Evolutionary conservation across 177 flowering plant genomes (phyloP), one percentile per base, ranked within the genome.

Genomic region (Vitis hybrid): DNA sequence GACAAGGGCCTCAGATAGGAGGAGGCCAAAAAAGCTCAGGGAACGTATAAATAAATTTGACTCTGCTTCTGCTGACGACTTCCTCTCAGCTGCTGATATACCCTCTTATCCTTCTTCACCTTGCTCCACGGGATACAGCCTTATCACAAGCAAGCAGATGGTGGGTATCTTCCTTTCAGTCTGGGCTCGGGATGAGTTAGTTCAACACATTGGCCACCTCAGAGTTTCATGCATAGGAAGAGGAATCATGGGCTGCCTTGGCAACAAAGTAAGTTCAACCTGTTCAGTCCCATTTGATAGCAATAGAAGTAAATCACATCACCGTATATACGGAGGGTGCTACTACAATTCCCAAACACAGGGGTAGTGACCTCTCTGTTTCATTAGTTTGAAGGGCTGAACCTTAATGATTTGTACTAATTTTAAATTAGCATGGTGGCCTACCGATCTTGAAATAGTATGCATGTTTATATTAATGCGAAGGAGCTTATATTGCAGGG

Each of bases 211-310:
- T 75, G 91, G 86, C 14, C 97, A 93, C 79, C 89, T 95, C 14
- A 85, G 97, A 73, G 73, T 90, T 21, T 83, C 88, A 30, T 64
- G 80, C 35, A 70, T 91, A 14, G 97, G 99, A 15, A 84, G 92
- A 82, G 99, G 99, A 65, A 88, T 95, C 58, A 86, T 95, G 98
- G 95, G 97, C 15, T 80, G 79, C 79, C 85, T 95, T 5, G 94
- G 99, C 0, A 95, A 95, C 77, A 95, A 95, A 92, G 98, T 94
- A 46, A 27, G 74, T 63, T 53, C 14, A 59, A 9, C 17, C 57
- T 15, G 46, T 15, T 52, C 9, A 17, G 7, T 41, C 46, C 46
- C 46, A 41, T 41, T 41, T 7, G 46, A 41, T 41, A 41, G 46
- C 46, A 41, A 4, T 41, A 41, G 46, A 41, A 41, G 46, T 41